phyloP scores from a whole-genome alignment of 2,329 filamentous ascomycete species.

The Apiospora aurea region DNA sequence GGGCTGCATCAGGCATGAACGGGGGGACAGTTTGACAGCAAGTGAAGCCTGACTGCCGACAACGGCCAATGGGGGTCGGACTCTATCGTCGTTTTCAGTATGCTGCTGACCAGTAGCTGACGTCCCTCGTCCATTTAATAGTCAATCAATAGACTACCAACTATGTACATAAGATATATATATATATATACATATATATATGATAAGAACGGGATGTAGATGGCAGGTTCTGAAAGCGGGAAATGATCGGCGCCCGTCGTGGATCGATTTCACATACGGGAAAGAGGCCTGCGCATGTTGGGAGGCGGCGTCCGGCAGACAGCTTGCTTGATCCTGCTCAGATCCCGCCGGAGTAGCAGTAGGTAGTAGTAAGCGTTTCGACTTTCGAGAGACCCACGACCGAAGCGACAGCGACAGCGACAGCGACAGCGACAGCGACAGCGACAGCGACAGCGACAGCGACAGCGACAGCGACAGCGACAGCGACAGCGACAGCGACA shows the following conservation, averaged over 20 bases:
- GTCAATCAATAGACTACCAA: neutral
- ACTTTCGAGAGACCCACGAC: neutral
- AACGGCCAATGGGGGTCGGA: neutral
- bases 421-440: neutral
- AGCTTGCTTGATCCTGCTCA: neutral
- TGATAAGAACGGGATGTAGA: neutral
- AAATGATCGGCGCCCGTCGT: neutral
- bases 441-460: neutral
- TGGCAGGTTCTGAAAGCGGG: neutral
- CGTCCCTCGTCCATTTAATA: neutral
- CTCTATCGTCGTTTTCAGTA: neutral
- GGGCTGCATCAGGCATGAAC: constrained; percentile 19
- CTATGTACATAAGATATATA: too few relatives aligned
- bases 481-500: neutral
- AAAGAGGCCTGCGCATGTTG: neutral
- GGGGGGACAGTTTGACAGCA: constrained; percentile 11
- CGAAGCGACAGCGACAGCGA: neutral
- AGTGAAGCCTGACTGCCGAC: constrained; percentile 16
- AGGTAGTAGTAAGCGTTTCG: neutral
- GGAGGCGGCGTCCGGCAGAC: neutral
- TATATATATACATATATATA: too few relatives aligned
- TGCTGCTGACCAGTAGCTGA: too few relatives aligned
- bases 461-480: neutral
- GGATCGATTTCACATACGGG: neutral
- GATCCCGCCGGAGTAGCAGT: neutral